phyloP scores from a whole-genome alignment of 768 basidiomycete genomes.

The Trichaptum fuscoviolaceum region DNA sequence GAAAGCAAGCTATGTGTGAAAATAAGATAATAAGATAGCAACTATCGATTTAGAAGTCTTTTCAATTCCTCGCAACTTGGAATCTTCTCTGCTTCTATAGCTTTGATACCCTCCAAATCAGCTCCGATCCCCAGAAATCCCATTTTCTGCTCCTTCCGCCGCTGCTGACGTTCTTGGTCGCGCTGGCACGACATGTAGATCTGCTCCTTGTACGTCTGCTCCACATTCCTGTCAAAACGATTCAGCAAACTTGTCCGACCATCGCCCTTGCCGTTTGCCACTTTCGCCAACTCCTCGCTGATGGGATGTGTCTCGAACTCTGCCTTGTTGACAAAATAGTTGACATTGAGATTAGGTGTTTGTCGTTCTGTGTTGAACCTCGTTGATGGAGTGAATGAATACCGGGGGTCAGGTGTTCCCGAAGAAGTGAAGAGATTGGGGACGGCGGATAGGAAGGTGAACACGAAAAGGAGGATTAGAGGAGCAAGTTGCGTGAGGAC shows the following conservation, averaged over 20 bases:
- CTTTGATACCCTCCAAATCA: slow-evolving; percentile 84
- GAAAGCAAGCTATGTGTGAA: background rate
- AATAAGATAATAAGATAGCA: slow-evolving; percentile 1
- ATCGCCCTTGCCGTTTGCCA: slow-evolving; percentile 6
- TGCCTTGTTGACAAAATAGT: slow-evolving; percentile 76
- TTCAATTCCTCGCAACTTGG: slow-evolving; percentile 76
- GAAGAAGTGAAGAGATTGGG: slow-evolving; percentile 68
- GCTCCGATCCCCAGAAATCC: slow-evolving; percentile 91
- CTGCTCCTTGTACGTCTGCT: slow-evolving; percentile 66
- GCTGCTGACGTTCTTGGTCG: slow-evolving; percentile 61
- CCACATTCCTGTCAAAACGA: slow-evolving; percentile 75
- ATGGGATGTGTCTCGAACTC: slow-evolving; percentile 82
- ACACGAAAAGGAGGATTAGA: slow-evolving; percentile 73
- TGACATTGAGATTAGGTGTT: slow-evolving; percentile 64
- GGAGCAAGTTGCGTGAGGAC: slow-evolving; percentile 76
- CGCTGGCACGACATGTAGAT: slow-evolving; percentile 69
- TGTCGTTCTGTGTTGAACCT: slow-evolving; percentile 65
- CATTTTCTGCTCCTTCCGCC: slow-evolving; percentile 66
- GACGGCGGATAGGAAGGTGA: slow-evolving; percentile 78
- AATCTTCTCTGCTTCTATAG: slow-evolving; percentile 65
- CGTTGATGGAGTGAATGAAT: slow-evolving; percentile 58
- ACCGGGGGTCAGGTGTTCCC: slow-evolving; percentile 72
- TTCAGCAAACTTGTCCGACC: slow-evolving; percentile 27
- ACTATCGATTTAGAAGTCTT: slow-evolving; percentile 36
- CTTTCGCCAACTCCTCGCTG: slow-evolving; percentile 61